These are phyloP conservation scores for Ophiobolus disseminans DNA, from an alignment of 2,329 filamentous ascomycete genomes.

Conservation along the genomic window DNA sequence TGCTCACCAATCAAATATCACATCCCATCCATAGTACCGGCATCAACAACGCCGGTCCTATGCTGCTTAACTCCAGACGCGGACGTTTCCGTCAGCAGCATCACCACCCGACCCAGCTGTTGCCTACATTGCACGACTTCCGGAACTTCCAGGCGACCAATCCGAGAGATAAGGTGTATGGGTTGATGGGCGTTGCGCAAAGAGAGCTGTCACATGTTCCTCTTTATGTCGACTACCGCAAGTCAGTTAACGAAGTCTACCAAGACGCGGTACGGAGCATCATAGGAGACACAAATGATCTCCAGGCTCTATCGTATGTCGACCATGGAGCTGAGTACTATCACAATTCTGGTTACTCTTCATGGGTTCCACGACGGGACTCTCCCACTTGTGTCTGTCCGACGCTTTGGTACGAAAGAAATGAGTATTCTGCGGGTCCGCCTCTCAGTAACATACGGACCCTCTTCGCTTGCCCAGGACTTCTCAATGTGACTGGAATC, in stretches of 20 bases:
- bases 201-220: neutral
- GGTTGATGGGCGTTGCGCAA: neutral
- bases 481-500: neutral
- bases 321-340: neutral
- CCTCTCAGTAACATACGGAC: neutral
- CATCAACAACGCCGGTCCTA: neutral
- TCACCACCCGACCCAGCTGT: neutral
- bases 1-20: neutral
- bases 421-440: neutral
- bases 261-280: neutral
- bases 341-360: neutral
- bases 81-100: neutral
- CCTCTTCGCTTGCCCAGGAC: neutral
- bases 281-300: neutral
- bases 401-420: neutral
- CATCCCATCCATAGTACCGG: neutral
- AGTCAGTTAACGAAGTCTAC: neutral
- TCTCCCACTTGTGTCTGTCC: neutral
- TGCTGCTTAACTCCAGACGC: too few relatives aligned
- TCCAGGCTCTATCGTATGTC: neutral
- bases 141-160: neutral
- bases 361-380: conserved; percentile 2
- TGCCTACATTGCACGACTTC: neutral
- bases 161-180: conserved; percentile 1
- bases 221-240: neutral